Base-by-base conservation (phyloP, 2,329 filamentous ascomycete species). In the Cladorrhinum sp. region DNA sequence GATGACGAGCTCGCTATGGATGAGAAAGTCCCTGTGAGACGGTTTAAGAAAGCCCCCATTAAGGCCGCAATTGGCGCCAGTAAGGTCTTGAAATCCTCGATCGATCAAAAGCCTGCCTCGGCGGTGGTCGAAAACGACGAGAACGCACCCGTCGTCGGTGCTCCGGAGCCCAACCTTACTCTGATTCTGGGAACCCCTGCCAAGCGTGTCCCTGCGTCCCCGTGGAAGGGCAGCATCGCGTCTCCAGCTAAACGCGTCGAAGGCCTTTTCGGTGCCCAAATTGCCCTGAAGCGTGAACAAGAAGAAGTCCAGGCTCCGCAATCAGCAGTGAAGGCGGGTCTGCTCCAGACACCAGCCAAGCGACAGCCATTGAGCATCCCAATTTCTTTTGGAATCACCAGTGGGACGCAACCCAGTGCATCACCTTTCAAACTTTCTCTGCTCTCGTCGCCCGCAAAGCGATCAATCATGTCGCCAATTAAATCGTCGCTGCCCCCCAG, bases 1-100 rank as follows among this genome's bases (percentile, higher is more conserved):
- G 85, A 87, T 55, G 85, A 88, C 68, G 84, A 87, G 70, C 79
- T 87, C 36, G 81, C 81, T 26, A 78, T 76, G 9, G 77, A 75
- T 48, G 81, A 83, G 62, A 78, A 79, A 66, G 77, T 77, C 1
- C 80, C 80, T 5, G 74, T 82, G 50, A 81, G 79, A 68, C 76
- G 81, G 1, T 73, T 86, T 70, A 79, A 78, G 73, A 84, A 81
- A 73, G 82, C 79, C 61, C 84, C 84, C 1, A 71, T 84, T 53
- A 86, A 85, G 69, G 78, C 80, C 8, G 73, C 76, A 1, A 69
- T 67, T 65, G 65, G 30, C 0, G 68, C 70, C 39, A 75, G 73
- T 62, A 78, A 75, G 55, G 39, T 36, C 4, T 46, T 57, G 21
- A 39, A 36, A n/a, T 12, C 58, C 18, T 65, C 64, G 3, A 66